These are phyloP conservation scores for Macrolepiota dolichaula DNA, from an alignment of 768 basidiomycete genomes.

Conservation along the genomic window DNA sequence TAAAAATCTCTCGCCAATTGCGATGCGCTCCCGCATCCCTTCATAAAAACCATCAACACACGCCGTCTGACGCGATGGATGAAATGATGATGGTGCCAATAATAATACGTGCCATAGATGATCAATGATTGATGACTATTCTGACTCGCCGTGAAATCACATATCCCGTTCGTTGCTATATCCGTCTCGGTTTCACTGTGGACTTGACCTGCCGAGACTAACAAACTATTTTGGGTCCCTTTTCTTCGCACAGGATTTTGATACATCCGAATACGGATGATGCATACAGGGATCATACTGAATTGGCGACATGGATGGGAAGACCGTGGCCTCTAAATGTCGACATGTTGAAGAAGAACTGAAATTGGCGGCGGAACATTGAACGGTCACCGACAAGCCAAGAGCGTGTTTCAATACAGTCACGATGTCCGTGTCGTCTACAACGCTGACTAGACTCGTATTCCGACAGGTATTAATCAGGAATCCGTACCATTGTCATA, in stretches of 20 bases:
- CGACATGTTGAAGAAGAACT: constrained; percentile 30
- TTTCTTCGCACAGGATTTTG: constrained; percentile 45
- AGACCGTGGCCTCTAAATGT: constrained; percentile 51
- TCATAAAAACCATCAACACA: not conserved
- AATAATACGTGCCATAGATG: not conserved
- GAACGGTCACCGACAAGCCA: not conserved
- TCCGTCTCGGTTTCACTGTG: not conserved
- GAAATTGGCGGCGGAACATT: not conserved
- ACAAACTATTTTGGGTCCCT: not conserved
- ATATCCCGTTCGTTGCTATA: not conserved
- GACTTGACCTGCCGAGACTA: not conserved
- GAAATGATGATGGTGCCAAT: not conserved
- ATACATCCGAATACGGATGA: constrained; percentile 71
- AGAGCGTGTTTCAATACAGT: not conserved
- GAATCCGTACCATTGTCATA: too few relatives aligned
- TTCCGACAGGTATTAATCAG: not conserved
- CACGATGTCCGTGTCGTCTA: not conserved
- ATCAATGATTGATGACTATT: not conserved
- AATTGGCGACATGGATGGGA: constrained; percentile 67
- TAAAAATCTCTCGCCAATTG: not conserved
- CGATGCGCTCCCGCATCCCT: not conserved
- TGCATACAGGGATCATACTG: constrained; percentile 55
- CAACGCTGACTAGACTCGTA: not conserved
- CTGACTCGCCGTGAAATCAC: not conserved
- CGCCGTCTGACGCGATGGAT: not conserved